phyloP scores from a whole-genome alignment of 345 rosid genomes.

The Kernera saxatilis region DNA sequence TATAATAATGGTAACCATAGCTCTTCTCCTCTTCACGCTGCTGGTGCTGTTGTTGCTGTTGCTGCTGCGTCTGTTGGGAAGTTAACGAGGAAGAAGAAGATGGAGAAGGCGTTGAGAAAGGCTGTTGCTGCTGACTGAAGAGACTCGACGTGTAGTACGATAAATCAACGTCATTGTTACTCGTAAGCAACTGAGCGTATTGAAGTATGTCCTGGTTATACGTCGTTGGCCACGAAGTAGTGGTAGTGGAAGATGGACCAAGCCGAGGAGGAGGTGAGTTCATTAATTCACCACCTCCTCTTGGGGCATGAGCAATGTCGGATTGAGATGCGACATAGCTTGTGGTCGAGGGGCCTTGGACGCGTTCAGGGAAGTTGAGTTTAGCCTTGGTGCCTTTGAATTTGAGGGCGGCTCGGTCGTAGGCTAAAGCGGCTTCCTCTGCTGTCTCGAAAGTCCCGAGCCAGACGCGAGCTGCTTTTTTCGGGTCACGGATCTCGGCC shows the following conservation, averaged over 20 bases:
- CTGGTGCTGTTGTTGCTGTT: slow-evolving; percentile 1
- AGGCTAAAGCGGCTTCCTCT: slow-evolving; percentile 89
- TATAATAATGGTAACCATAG: slow-evolving; percentile 20
- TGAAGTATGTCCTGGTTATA: slow-evolving; percentile 63
- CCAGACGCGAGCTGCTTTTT: slow-evolving; percentile 79
- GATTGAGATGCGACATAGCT: slow-evolving; percentile 8
- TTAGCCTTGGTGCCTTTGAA: slow-evolving; percentile 95
- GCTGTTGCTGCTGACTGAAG: slow-evolving; percentile 34
- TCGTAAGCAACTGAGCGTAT: slow-evolving; percentile 72
- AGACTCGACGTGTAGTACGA: slow-evolving; percentile 55
- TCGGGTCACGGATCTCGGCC: slow-evolving; percentile 84
- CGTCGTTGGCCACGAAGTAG: slow-evolving; percentile 22
- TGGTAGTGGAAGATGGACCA: slow-evolving; percentile 19
- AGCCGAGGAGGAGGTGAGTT: slow-evolving; percentile 10
- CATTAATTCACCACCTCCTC: slow-evolving; percentile 4
- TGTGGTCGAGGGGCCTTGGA: slow-evolving; percentile 47
- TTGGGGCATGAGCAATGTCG: background rate
- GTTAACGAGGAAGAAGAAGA: slow-evolving; percentile 31
- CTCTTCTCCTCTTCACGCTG: slow-evolving; percentile 24
- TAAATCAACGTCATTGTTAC: slow-evolving; percentile 54
- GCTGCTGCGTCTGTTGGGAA: slow-evolving; percentile 8
- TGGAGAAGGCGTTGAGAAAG: slow-evolving; percentile 35
- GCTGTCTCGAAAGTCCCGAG: slow-evolving; percentile 85
- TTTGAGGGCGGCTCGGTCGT: slow-evolving; percentile 81
- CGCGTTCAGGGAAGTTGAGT: slow-evolving; percentile 82